Evolutionary conservation across 495 filamentous ascomycete species (phyloP), one percentile per base, ranked within the genome.

Genomic region (Trichoderma erinaceum): DNA sequence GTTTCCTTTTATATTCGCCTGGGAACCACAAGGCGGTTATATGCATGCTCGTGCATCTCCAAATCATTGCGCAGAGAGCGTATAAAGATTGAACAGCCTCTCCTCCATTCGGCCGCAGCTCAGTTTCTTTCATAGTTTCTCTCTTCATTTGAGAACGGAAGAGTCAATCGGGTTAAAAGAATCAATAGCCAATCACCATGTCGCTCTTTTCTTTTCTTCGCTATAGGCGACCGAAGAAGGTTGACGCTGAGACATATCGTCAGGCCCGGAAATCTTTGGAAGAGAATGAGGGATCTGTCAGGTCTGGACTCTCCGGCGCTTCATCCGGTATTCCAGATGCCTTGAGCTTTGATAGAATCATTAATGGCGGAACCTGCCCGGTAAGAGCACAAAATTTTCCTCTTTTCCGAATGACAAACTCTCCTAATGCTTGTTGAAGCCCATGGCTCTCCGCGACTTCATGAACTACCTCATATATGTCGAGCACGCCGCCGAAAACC

Each of bases 401-500:
- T 41, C 61, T 65, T 12, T 3, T 69, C 16, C 16, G 18, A 61
- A 65, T 15, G 11, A 27, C 38, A 64, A 35, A 66, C 38, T 46
- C 68, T 29, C 35, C 35, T 70, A 69, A 69, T 38, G 13, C 43
- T 13, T 64, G n/a, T 69, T 61, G 11, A 61, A 92, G 90, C 90
- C 90, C 32, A 86, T 86, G 73, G 92, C 90, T 0, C 72, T 83
- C 35, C 84, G 89, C 35, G 90, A 93, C 70, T 92, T 93, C 74
- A 90, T 92, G 87, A 89, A 90, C 77, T 93, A 91, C 73, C 80
- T 92, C 56, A 80, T 87, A 66, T 90, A 92, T 75, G 83, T 93
- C 64, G 90, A 92, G 73, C 85, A 86, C 44, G 75, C 86, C 15
- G 87, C 90, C 64, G 90, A 93, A 77, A 92, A 92, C 74, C 82